Conservation (phyloP, 331 rosid species). For the Prunus yedoensis region DNA sequence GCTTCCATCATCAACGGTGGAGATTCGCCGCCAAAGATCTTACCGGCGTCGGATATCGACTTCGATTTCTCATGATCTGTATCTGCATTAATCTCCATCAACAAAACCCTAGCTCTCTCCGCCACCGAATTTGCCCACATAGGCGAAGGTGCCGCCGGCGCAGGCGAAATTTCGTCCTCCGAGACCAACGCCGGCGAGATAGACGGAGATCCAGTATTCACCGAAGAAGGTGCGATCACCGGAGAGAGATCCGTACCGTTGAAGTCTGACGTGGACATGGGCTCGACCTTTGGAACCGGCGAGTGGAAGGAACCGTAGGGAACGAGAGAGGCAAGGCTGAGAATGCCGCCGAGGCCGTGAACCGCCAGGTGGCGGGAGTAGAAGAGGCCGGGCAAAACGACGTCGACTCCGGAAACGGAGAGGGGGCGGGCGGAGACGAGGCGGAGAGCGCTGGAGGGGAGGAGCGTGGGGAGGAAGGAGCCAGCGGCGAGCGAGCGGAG, state of each 20-base stretch:
- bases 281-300: neutral
- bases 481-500: constrained; percentile 41
- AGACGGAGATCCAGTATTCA: neutral
- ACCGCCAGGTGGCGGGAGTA: constrained; percentile 44
- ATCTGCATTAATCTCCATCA: neutral
- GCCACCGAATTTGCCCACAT: neutral
- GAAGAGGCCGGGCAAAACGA: constrained; percentile 43
- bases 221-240: neutral
- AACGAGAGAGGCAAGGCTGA: constrained; percentile 17
- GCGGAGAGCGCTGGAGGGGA: constrained; percentile 25
- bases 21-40: neutral
- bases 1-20: neutral
- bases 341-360: constrained; percentile 55
- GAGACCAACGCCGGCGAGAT: neutral
- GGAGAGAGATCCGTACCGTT: neutral
- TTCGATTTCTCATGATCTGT: neutral
- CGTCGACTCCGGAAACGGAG: constrained; percentile 36
- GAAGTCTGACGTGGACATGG: neutral
- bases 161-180: neutral
- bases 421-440: constrained; percentile 12
- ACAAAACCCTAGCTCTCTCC: constrained; percentile 4
- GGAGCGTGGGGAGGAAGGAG: constrained; percentile 50
- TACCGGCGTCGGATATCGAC: neutral
- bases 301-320: neutral
- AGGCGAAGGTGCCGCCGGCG: neutral